Percentiles rank a stretch among this genome's conserved stretches.
Conservation (phyloP, 331 rosid species). For the Malus hybrid region DNA sequence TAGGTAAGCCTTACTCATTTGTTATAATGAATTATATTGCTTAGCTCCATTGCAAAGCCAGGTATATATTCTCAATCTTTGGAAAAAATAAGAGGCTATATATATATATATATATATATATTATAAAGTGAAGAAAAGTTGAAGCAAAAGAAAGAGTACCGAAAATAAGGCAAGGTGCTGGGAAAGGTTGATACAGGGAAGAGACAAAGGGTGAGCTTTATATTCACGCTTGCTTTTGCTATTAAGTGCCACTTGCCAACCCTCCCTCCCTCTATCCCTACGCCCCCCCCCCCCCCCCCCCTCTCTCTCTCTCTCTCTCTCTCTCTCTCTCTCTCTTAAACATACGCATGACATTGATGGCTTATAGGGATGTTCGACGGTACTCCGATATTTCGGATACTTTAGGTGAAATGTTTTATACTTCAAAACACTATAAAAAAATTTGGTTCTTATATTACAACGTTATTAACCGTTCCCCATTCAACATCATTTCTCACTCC, state of each 20-base stretch:
- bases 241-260: conserved; percentile 20
- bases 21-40: too few species aligned
- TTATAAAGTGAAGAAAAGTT: not conserved
- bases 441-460: too few species aligned
- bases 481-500: conserved; percentile 2
- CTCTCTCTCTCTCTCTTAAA: not conserved
- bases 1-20: not conserved
- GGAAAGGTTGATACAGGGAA: conserved; percentile 52
- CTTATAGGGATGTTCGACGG: too few species aligned
- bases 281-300: too few species aligned
- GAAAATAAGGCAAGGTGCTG: conserved; percentile 48
- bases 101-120: too few species aligned
- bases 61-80: too few species aligned
- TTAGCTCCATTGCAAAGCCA: too few species aligned
- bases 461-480: too few species aligned
- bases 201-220: conserved; percentile 43
- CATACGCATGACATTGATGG: too few species aligned
- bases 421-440: too few species aligned
- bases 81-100: not conserved
- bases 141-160: conserved; percentile 6
- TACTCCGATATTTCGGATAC: too few species aligned
- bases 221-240: conserved; percentile 52
- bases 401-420: too few species aligned
- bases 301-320: not conserved
- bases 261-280: not conserved